These are phyloP conservation scores for Moniliella sp. DNA, from an alignment of 1,284 basidiomycete species.

Conservation along the genomic window DNA sequence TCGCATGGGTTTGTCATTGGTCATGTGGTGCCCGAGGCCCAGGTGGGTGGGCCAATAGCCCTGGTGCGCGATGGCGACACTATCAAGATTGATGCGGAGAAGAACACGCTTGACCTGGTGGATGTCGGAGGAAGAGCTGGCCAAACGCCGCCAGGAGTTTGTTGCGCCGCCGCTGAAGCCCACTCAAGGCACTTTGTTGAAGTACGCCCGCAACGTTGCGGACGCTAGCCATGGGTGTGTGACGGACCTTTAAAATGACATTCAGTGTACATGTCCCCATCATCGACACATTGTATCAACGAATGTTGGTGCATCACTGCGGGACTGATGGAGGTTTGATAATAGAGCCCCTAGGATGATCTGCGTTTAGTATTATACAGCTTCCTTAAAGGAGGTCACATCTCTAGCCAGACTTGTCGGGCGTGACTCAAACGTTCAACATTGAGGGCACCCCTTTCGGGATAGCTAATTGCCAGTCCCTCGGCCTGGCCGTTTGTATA, in stretches of 20 bases:
- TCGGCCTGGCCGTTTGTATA: too few relatives aligned
- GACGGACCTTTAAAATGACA: constrained; percentile 57
- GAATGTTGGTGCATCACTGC: too few relatives aligned
- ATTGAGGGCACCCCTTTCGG: too few relatives aligned
- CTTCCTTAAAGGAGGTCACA: too few relatives aligned
- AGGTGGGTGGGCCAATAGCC: constrained; percentile 9
- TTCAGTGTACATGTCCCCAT: too few relatives aligned
- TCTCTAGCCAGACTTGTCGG: too few relatives aligned
- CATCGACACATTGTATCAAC: too few relatives aligned
- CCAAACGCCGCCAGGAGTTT: constrained; percentile 48
- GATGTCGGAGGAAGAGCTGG: constrained; percentile 51
- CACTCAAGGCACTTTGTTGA: constrained; percentile 42
- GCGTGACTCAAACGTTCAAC: too few relatives aligned
- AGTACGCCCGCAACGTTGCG: constrained; percentile 26
- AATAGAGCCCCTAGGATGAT: too few relatives aligned
- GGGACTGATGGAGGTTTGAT: too few relatives aligned
- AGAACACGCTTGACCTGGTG: constrained; percentile 54
- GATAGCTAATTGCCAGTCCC: too few relatives aligned
- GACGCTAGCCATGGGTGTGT: constrained; percentile 74
- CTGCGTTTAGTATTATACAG: too few relatives aligned
- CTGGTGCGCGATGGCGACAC: constrained; percentile 8
- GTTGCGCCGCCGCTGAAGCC: constrained; percentile 63
- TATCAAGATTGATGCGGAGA: constrained; percentile 41
- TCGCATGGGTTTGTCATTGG: constrained; percentile 11
- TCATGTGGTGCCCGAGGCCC: constrained; percentile 10